A percentile compares a stretch with the other conserved stretches of the same genome.
phyloP scores from a whole-genome alignment of 2,329 filamentous ascomycete species.

The Epichloe coenophiala region DNA sequence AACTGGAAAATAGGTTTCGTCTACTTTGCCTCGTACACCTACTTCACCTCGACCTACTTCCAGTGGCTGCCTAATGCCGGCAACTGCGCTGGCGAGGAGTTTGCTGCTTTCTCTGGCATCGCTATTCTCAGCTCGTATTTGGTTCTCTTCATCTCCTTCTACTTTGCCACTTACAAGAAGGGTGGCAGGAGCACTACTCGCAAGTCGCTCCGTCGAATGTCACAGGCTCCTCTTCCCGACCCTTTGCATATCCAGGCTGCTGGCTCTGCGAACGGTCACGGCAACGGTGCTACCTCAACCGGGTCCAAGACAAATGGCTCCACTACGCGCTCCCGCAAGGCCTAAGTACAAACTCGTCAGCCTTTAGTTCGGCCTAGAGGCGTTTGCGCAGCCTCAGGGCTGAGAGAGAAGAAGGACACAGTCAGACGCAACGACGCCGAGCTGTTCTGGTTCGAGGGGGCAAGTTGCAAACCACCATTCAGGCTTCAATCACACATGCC shows the following conservation, averaged over 20 bases:
- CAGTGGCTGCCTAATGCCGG: constrained; percentile 70
- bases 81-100: constrained; percentile 89
- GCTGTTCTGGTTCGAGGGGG: neutral
- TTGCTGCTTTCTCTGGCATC: constrained; percentile 85
- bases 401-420: neutral
- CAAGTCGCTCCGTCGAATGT: constrained; percentile 58
- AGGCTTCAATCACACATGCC: neutral
- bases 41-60: constrained; percentile 90
- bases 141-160: constrained; percentile 97
- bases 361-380: neutral
- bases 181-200: constrained; percentile 70
- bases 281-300: constrained; percentile 39
- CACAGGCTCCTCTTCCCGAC: constrained; percentile 59
- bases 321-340: constrained; percentile 57
- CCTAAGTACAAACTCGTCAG: constrained; percentile 19
- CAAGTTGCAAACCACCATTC: neutral
- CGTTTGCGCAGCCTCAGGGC: neutral
- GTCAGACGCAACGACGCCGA: neutral
- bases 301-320: constrained; percentile 45
- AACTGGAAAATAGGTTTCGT: constrained; percentile 57
- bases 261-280: constrained; percentile 35
- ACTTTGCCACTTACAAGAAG: constrained; percentile 91
- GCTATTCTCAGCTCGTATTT: constrained; percentile 90
- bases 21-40: constrained; percentile 98
- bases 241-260: constrained; percentile 59